phyloP scores from a whole-genome alignment of 2,329 filamentous ascomycete genomes.

The Botryotinia calthae region DNA sequence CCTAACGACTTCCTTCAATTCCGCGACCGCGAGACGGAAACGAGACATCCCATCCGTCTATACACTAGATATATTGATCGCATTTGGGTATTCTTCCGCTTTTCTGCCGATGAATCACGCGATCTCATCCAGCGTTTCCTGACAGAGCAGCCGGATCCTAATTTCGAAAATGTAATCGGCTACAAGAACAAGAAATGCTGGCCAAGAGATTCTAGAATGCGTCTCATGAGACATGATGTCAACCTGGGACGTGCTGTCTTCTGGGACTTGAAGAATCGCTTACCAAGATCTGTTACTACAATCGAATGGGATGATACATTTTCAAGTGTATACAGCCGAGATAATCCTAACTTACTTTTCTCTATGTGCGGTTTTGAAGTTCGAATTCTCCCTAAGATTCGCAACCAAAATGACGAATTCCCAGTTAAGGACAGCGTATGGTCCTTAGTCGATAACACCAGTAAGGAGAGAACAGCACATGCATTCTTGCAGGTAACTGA shows the following conservation, averaged over 20 bases:
- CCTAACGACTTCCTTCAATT: constrained; percentile 99
- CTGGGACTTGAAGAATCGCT: constrained; percentile 96
- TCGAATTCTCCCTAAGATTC: constrained; percentile 88
- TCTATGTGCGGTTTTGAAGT: constrained; percentile 99
- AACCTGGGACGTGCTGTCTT: constrained; percentile 96
- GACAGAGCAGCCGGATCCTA: constrained; percentile 96
- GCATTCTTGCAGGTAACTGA: constrained; percentile 97
- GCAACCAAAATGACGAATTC: constrained; percentile 95
- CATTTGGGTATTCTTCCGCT: constrained; percentile 97
- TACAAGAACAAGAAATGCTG: constrained; percentile 99
- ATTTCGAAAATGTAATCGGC: constrained; percentile 98
- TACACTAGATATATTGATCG: constrained; percentile 98
- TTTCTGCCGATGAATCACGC: constrained; percentile 88
- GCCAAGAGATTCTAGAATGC: constrained; percentile 96
- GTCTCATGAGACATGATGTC: constrained; percentile 97
- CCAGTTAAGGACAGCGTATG: constrained; percentile 97
- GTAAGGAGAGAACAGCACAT: constrained; percentile 94
- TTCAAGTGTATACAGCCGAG: constrained; percentile 93
- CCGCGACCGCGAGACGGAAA: constrained; percentile 87
- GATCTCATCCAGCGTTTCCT: constrained; percentile 97
- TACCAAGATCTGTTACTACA: constrained; percentile 91
- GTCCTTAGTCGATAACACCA: constrained; percentile 94
- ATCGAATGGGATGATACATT: constrained; percentile 99
- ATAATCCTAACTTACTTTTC: constrained; percentile 95
- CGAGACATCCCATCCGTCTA: constrained; percentile 90